Evolutionary conservation across 106 monocot genomes (phyloP).

Genomic region (Allium cepa): DNA sequence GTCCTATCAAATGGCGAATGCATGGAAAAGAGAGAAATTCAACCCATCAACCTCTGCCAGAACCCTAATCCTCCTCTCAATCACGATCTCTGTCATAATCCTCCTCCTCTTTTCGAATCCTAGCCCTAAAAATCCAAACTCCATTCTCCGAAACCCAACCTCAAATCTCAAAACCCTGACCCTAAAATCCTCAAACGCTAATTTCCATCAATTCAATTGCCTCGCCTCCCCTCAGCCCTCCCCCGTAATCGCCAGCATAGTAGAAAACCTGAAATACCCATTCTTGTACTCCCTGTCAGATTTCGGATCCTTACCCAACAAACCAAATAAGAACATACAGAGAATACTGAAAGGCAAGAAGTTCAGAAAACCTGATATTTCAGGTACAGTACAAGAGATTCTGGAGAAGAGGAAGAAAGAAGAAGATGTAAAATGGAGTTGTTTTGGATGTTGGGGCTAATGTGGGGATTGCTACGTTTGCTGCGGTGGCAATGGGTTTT

Average conservation of each 20-base stretch:
- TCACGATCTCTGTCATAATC: constrained; percentile 17
- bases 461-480: constrained; percentile 92
- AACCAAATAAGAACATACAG: constrained; percentile 93
- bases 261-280: constrained; percentile 68
- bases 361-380: constrained; percentile 83
- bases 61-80: constrained; percentile 20
- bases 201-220: constrained; percentile 68
- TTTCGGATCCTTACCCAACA: constrained; percentile 81
- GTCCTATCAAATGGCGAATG: constrained; percentile 47
- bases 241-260: constrained; percentile 71
- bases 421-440: constrained; percentile 15
- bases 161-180: constrained; percentile 9
- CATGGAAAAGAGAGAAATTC: constrained; percentile 48
- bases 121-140: constrained; percentile 11
- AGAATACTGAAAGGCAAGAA: constrained; percentile 85
- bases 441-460: constrained; percentile 87
- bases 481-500: constrained; percentile 90
- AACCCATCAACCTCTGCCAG: constrained; percentile 20
- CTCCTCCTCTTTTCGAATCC: constrained; percentile 15
- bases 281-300: constrained; percentile 93
- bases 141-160: neutral
- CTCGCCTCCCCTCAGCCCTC: constrained; percentile 58
- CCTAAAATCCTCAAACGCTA: neutral
- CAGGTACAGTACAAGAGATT: constrained; percentile 66
- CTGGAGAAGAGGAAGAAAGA: constrained; percentile 27